Base-by-base conservation (phyloP, 805 yeast genomes). In the Wickerhamiella kurtzmanii region DNA sequence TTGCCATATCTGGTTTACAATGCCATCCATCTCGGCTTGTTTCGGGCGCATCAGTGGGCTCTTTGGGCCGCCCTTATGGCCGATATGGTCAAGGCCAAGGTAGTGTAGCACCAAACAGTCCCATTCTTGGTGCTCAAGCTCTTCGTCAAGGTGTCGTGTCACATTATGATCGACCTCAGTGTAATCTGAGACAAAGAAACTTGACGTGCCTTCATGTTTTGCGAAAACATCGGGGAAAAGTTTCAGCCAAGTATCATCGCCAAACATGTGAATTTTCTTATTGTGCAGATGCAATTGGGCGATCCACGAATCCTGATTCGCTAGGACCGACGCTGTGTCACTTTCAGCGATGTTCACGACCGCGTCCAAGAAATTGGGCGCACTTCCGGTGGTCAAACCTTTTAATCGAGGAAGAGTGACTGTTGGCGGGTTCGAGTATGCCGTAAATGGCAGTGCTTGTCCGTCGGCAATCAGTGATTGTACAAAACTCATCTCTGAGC, bases 241-340 rank as follows among this genome's bases (percentile, higher is more conserved):
- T 59, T 86, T 88, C 51, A 88, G 64, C 99, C 99, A 92, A 1
- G 99, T 92, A 60, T 92, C 98, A 63, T 92, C 99, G 28, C 99
- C 99, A 66, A 74, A 89, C 74, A 92, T 84, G 59, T 87, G 82
- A 22, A 92, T 67, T 18, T 58, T 68, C 59, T 71, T 71, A 22
- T 61, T 62, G 3, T 59, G 59, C 1, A 46, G 41, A 11, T 56
- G 46, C 64, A 87, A 70, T 59, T 92, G 97, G 35, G 70, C 69
- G 8, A 88, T 61, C 96, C 96, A 87, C 22, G 92, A 82, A 60
- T 92, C 98, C 52, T 82, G 94, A 44, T 72, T 75, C 0, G 75
- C 72, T 42, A 88, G 61, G 8, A 84, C 79, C 0, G 87, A 74
- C 1, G 76, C 67, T 35, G 79, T 79, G 51, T 86, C 94, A 41